phyloP scores from a whole-genome alignment of 2,329 filamentous ascomycete species.

The Aspergillus tamarii region DNA sequence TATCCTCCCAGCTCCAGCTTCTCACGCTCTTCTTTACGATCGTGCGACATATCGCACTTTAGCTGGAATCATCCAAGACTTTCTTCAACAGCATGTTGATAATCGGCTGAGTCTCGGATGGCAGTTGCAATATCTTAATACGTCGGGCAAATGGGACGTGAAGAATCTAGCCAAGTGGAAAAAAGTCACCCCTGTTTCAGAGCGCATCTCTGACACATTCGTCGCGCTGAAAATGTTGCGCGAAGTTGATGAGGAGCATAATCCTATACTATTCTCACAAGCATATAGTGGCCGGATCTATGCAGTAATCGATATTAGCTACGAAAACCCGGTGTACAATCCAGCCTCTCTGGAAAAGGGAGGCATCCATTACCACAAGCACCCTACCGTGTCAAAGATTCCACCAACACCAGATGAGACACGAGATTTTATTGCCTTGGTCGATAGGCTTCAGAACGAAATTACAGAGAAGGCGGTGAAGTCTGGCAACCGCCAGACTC shows the following conservation, averaged over 20 bases:
- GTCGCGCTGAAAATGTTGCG: slow-evolving; percentile 91
- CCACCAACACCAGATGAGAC: slow-evolving; percentile 71
- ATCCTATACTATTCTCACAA: slow-evolving; percentile 70
- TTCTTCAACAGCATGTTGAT: slow-evolving; percentile 75
- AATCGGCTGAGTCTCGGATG: slow-evolving; percentile 79
- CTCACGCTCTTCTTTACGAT: slow-evolving; percentile 82
- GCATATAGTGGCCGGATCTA: slow-evolving; percentile 69
- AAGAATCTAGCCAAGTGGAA: slow-evolving; percentile 95
- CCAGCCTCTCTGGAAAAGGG: slow-evolving; percentile 68
- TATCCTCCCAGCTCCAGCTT: slow-evolving; percentile 75
- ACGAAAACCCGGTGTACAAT: slow-evolving; percentile 88
- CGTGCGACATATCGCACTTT: slow-evolving; percentile 74
- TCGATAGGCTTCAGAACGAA: slow-evolving; percentile 62
- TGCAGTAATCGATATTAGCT: slow-evolving; percentile 86
- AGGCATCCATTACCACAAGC: slow-evolving; percentile 77
- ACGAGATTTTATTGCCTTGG: slow-evolving; percentile 60
- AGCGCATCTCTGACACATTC: slow-evolving; percentile 77
- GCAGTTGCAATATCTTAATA: slow-evolving; percentile 87
- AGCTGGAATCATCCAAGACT: slow-evolving; percentile 80
- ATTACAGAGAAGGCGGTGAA: slow-evolving; percentile 53
- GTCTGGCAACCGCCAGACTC: slow-evolving; percentile 42
- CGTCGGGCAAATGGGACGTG: slow-evolving; percentile 95
- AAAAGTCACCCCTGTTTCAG: slow-evolving; percentile 74
- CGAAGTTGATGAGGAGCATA: slow-evolving; percentile 83
- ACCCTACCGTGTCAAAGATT: slow-evolving; percentile 88